Evolutionary conservation across 805 yeast genomes (phyloP).

Genomic region (Cyberlindnera maritima): DNA sequence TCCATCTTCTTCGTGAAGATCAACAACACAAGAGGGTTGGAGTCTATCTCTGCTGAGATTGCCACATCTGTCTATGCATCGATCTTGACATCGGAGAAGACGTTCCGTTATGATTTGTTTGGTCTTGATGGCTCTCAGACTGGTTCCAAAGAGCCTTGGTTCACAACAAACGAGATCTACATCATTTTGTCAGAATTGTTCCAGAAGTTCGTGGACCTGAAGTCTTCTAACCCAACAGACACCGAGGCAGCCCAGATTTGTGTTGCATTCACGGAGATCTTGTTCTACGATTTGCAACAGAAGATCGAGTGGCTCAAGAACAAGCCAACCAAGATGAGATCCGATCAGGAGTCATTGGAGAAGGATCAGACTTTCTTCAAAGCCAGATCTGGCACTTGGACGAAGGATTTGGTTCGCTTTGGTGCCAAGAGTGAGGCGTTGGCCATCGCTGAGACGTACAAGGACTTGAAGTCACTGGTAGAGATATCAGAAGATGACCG

Average conservation of each 20-base stretch:
- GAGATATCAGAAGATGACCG: constrained; percentile 46
- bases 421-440: constrained; percentile 54
- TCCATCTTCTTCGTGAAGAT: constrained; percentile 24
- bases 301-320: constrained; percentile 32
- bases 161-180: constrained; percentile 40
- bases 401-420: constrained; percentile 48
- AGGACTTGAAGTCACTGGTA: constrained; percentile 64
- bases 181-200: constrained; percentile 40
- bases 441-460: constrained; percentile 59
- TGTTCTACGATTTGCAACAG: constrained; percentile 40
- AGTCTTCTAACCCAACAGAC: constrained; percentile 6
- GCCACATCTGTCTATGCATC: constrained; percentile 29
- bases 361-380: constrained; percentile 24
- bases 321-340: constrained; percentile 22
- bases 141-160: constrained; percentile 43
- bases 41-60: constrained; percentile 21
- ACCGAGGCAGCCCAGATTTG: constrained; percentile 26
- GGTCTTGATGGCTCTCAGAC: constrained; percentile 30
- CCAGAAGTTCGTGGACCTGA: constrained; percentile 27
- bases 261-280: constrained; percentile 36
- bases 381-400: constrained; percentile 51
- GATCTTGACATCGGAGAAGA: constrained; percentile 40
- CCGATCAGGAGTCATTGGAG: constrained; percentile 19
- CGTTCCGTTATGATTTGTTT: constrained; percentile 33
- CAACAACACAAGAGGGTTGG: constrained; percentile 13